A percentile compares a stretch with the other conserved stretches of the same genome.
phyloP scores from a whole-genome alignment of 805 yeast species.

The Saturnispora halmiae region DNA sequence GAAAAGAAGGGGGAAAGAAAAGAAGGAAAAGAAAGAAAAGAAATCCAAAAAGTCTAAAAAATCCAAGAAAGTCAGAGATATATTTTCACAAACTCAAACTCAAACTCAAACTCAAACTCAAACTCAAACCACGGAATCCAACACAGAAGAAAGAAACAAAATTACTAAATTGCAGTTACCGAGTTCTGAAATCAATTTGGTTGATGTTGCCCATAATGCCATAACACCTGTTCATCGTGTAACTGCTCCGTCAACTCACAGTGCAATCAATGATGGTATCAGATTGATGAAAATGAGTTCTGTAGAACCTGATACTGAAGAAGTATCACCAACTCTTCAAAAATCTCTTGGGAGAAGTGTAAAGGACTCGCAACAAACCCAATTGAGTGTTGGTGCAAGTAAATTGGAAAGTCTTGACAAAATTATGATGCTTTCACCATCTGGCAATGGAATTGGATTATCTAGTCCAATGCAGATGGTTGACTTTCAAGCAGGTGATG shows the following conservation, averaged over 20 bases:
- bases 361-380: not conserved
- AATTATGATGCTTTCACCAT: conserved; percentile 8
- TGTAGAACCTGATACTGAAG: conserved; percentile 6
- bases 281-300: not conserved
- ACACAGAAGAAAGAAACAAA: not conserved
- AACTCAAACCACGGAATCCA: not conserved
- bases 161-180: not conserved
- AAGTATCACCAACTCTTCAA: conserved; percentile 9
- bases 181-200: conserved; percentile 4
- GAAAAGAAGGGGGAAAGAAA: conserved; percentile 11
- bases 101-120: conserved; percentile 1
- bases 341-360: conserved; percentile 6
- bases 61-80: conserved; percentile 14
- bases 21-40: conserved; percentile 7
- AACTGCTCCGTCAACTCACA: not conserved
- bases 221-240: not conserved
- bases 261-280: not conserved
- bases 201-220: not conserved
- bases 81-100: conserved; percentile 5
- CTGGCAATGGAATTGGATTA: not conserved
- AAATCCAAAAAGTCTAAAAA: conserved; percentile 16
- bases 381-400: not conserved
- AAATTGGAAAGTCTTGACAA: not conserved
- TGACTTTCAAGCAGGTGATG: not conserved
- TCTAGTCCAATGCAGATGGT: not conserved